phyloP scores from a whole-genome alignment of 1,284 basidiomycete genomes.

The Xanthoconium separans region DNA sequence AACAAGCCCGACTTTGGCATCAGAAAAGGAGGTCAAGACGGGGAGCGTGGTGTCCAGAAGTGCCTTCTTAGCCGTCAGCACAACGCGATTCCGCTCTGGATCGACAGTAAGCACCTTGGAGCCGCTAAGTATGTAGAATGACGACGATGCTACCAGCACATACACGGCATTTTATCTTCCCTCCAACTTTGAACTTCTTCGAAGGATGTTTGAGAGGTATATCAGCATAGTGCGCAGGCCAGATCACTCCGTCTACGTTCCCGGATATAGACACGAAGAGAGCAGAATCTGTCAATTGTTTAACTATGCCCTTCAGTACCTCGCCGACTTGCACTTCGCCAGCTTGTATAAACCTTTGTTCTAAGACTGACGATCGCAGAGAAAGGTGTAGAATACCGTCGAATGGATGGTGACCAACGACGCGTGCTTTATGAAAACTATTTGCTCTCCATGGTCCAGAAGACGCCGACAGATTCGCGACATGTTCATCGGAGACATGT shows the following conservation, averaged over 20 bases:
- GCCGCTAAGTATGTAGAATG: slow-evolving; percentile 10
- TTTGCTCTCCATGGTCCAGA: slow-evolving; percentile 81
- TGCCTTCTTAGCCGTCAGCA: slow-evolving; percentile 91
- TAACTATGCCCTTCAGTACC: slow-evolving; percentile 81
- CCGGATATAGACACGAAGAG: slow-evolving; percentile 86
- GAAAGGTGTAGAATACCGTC: slow-evolving; percentile 90
- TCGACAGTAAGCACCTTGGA: slow-evolving; percentile 84
- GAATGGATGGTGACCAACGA: slow-evolving; percentile 84
- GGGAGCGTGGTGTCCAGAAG: slow-evolving; percentile 81
- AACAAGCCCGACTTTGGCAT: slow-evolving; percentile 71
- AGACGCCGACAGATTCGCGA: slow-evolving; percentile 67
- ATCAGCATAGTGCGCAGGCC: slow-evolving; percentile 95
- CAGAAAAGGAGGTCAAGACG: slow-evolving; percentile 65
- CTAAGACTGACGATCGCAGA: slow-evolving; percentile 79
- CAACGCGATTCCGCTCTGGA: slow-evolving; percentile 77
- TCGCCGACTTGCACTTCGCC: slow-evolving; percentile 85
- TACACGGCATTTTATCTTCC: slow-evolving; percentile 84
- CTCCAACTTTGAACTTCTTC: slow-evolving; percentile 87
- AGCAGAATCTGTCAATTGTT: slow-evolving; percentile 74
- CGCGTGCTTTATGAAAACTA: slow-evolving; percentile 83
- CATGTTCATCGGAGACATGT: slow-evolving; percentile 88
- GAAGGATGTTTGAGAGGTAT: slow-evolving; percentile 90
- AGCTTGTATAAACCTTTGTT: slow-evolving; percentile 87
- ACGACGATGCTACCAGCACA: slow-evolving; percentile 23
- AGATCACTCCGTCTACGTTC: slow-evolving; percentile 89